Conservation (phyloP, 1,284 basidiomycete genomes). For the Tilletia indica region DNA sequence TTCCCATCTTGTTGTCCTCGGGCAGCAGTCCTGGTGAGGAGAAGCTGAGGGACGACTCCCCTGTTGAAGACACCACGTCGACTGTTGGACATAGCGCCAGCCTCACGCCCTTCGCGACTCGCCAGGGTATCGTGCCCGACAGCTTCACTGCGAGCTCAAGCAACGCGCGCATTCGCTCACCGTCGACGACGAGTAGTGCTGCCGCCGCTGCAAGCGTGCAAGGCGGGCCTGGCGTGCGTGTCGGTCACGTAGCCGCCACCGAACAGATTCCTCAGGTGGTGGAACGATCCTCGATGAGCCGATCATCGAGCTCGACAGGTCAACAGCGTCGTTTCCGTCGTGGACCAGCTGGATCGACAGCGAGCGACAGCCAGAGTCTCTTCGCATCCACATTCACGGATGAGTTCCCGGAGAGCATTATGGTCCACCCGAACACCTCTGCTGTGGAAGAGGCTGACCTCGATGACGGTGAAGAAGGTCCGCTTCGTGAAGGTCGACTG, state of each 20-base stretch:
- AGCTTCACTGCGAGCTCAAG: neutral
- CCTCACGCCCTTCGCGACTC: neutral
- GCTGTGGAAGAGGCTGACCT: neutral
- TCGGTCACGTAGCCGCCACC: neutral
- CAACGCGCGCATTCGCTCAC: too few relatives aligned
- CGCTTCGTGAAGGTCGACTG: neutral
- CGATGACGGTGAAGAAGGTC: neutral
- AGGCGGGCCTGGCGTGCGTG: neutral
- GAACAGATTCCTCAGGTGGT: neutral
- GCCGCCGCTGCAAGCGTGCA: neutral
- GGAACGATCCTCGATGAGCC: neutral
- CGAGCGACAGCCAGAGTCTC: neutral
- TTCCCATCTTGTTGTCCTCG: neutral
- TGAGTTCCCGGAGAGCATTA: neutral
- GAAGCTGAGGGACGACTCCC: neutral
- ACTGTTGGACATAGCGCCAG: neutral
- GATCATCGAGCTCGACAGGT: conserved; percentile 5
- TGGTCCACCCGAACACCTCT: neutral
- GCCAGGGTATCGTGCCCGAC: neutral
- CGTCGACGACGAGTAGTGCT: neutral
- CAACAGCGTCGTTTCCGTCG: neutral
- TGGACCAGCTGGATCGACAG: neutral
- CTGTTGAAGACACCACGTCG: neutral
- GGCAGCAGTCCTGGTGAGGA: neutral
- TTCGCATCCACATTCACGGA: neutral